Base-by-base conservation (phyloP, 495 filamentous ascomycete genomes). In the Parmelia sp. region DNA sequence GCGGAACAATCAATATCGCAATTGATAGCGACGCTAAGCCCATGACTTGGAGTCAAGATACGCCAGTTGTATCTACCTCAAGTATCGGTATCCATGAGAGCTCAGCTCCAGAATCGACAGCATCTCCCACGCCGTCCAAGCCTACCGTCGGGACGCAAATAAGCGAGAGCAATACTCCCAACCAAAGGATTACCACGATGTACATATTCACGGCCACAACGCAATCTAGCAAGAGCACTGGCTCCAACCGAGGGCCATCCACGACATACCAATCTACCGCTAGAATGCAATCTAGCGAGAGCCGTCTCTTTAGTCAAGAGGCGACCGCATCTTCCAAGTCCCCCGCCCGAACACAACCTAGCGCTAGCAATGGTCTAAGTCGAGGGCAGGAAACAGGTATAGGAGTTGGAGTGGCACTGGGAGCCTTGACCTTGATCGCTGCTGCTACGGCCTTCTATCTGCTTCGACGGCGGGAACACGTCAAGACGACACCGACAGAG, bases 361-460 rank as follows among this genome's bases (percentile, higher is more conserved):
- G 25, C 27, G 45, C 11, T 25, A 40, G n/a, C 49, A 63, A 15
- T 44, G 19, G 49, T 25, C 49, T 53, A 35, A 44, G 23, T 17
- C 19, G 57, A 21, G 36, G 51, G 14, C 37, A 36, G n/a, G 57
- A 42, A 35, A 55, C 40, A 39, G 49, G 36, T 37, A 23, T 56
- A 23, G 61, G 49, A 21, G 25, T 63, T 42, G 47, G 47, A 23
- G 61, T 42, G 29, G 17, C 61, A 57, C 27, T 63, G 40, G 58
- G 58, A n/a, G 61, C 25, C 7, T 27, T 63, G 29, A 42, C 47
- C 3, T n/a, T 42, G 27, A 55, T 62, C 33, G n/a, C 23, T 17
- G 11, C 45, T 42, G 36, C 49, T 21, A 39, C 49, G 29, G 36
- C 11, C 15, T 56, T 63, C 49, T 55, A 23, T 15, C 2, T 37